Evolutionary conservation across 202 grass and related monocot species (phyloP).

Genomic region (Tripidium arundinaceum): DNA sequence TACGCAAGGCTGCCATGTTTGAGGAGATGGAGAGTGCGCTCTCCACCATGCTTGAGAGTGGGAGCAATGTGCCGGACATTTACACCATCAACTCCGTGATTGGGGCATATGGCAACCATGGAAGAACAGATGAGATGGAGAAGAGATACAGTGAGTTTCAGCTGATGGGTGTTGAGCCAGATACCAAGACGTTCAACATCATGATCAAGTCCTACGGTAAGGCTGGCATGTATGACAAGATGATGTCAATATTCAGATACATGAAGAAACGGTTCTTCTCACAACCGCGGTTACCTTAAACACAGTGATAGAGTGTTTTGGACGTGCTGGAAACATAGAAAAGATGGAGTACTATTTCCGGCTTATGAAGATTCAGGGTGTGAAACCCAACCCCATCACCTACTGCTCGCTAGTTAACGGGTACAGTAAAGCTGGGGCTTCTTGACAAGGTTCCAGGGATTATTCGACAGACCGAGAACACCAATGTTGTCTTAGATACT

Average conservation of each 20-base stretch:
- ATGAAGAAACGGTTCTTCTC: conserved; percentile 67
- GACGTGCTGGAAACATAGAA: conserved; percentile 59
- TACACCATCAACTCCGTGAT: conserved; percentile 92
- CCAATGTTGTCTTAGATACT: conserved; percentile 68
- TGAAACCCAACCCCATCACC: conserved; percentile 70
- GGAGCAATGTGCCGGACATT: conserved; percentile 56
- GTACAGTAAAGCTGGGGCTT: conserved; percentile 64
- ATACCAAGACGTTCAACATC: conserved; percentile 69
- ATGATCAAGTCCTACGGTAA: conserved; percentile 86
- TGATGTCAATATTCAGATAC: conserved; percentile 62
- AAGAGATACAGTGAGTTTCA: conserved; percentile 75
- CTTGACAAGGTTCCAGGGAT: conserved; percentile 67
- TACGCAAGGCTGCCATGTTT: conserved; percentile 63
- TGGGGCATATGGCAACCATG: conserved; percentile 68
- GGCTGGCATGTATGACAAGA: conserved; percentile 48
- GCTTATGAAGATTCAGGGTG: conserved; percentile 78
- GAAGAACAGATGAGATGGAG: conserved; percentile 67
- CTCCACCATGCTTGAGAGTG: conserved; percentile 62
- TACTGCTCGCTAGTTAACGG: conserved; percentile 78
- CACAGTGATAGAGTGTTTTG: conserved; percentile 73
- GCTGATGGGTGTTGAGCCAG: conserved; percentile 74
- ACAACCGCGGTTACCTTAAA: conserved; percentile 58
- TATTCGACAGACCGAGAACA: conserved; percentile 79
- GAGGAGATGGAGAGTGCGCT: conserved; percentile 64
- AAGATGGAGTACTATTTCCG: conserved; percentile 91